These are phyloP conservation scores for Uromyces viciae-fabae DNA, from an alignment of 1,284 basidiomycete genomes.

Conservation along the genomic window DNA sequence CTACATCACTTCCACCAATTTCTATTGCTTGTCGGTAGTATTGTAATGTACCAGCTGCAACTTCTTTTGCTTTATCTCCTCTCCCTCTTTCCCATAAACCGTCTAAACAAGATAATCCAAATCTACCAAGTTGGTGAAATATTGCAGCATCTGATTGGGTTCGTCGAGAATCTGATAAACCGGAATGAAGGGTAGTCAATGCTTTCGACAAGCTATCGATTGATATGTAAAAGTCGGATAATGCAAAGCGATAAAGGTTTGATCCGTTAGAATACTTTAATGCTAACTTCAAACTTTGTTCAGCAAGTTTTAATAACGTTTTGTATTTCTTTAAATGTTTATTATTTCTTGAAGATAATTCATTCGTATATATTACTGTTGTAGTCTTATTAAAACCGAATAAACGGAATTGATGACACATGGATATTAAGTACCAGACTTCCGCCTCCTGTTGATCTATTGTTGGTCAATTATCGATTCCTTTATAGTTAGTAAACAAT, in stretches of 20 bases:
- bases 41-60: not conserved
- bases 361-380: not conserved
- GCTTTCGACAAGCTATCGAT: not conserved
- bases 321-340: not conserved
- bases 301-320: not conserved
- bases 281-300: constrained; percentile 5
- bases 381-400: not conserved
- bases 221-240: constrained; percentile 20
- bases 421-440: constrained; percentile 8
- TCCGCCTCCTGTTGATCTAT: constrained; percentile 27
- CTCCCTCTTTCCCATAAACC: not conserved
- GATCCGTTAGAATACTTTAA: constrained; percentile 1
- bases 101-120: constrained; percentile 4
- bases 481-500: too few species aligned
- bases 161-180: not conserved
- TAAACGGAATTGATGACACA: constrained; percentile 22
- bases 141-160: constrained; percentile 1
- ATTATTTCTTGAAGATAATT: not conserved
- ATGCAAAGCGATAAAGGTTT: constrained; percentile 18
- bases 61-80: not conserved
- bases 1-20: not conserved
- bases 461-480: too few species aligned
- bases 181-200: not conserved
- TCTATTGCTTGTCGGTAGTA: constrained; percentile 3
- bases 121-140: constrained; percentile 24